Conservation (phyloP, 768 basidiomycete species). For the Lactarius akahatsu region DNA sequence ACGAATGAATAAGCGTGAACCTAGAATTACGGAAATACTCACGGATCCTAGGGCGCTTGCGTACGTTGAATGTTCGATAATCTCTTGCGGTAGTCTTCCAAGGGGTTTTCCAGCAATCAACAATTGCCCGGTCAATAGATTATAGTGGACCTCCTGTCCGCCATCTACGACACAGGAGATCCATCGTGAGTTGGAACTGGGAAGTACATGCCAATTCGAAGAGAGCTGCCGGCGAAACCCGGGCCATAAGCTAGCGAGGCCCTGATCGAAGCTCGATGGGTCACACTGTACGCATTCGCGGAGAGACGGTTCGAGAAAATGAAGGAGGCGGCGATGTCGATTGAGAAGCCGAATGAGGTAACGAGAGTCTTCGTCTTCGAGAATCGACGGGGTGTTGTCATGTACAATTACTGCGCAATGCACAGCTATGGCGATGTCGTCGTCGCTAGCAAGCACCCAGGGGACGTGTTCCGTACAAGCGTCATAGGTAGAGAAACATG, state of each 20-base stretch:
- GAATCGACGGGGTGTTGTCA: not conserved
- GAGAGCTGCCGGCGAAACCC: not conserved
- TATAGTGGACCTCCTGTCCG: constrained; percentile 5
- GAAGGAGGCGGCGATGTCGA: not conserved
- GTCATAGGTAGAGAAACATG: constrained; percentile 12
- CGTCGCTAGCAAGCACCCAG: not conserved
- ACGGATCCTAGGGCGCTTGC: constrained; percentile 9
- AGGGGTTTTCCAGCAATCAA: constrained; percentile 9
- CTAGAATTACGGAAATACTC: not conserved
- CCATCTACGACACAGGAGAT: not conserved
- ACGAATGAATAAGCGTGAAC: not conserved
- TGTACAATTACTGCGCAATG: constrained; percentile 16
- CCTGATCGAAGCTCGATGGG: not conserved
- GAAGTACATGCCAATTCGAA: constrained; percentile 2
- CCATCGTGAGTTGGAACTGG: constrained; percentile 9
- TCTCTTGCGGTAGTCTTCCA: constrained; percentile 12
- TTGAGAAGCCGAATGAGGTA: constrained; percentile 3
- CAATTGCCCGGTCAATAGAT: constrained; percentile 7
- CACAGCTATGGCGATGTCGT: not conserved
- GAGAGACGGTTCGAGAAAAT: constrained; percentile 3
- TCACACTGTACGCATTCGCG: not conserved
- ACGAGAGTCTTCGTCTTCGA: not conserved
- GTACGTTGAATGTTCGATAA: constrained; percentile 7
- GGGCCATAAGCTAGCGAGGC: not conserved
- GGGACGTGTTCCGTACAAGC: not conserved